Evolutionary conservation across 768 basidiomycete species (phyloP).

Genomic region (Baorangia bicolor): DNA sequence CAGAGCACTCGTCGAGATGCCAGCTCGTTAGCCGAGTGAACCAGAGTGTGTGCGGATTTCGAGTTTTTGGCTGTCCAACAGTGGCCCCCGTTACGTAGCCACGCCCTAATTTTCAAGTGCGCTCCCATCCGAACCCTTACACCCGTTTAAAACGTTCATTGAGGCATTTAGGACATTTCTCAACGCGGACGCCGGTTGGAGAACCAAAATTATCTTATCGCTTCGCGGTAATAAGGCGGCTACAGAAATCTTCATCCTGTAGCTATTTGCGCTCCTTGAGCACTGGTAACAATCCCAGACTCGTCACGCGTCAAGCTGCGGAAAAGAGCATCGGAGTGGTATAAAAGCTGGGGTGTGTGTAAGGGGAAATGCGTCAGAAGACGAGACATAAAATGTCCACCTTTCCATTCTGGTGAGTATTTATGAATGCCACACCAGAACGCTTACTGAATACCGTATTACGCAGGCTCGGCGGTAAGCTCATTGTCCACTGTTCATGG

Average conservation of each 20-base stretch:
- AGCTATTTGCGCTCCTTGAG: constrained; percentile 14
- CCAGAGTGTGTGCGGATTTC: not conserved
- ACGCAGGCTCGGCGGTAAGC: constrained; percentile 61
- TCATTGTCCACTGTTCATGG: not conserved
- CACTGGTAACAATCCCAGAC: not conserved
- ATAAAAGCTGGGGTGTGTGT: constrained; percentile 20
- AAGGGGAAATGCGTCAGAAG: constrained; percentile 3
- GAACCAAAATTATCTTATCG: not conserved
- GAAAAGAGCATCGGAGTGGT: not conserved
- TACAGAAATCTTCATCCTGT: constrained; percentile 12
- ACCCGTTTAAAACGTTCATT: not conserved
- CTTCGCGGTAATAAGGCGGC: constrained; percentile 4
- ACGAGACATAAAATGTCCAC: constrained; percentile 22
- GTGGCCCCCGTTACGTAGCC: constrained; percentile 13
- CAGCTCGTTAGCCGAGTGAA: not conserved
- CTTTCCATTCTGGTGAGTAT: constrained; percentile 34
- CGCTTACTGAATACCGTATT: not conserved
- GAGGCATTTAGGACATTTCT: constrained; percentile 3
- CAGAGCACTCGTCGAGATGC: constrained; percentile 3
- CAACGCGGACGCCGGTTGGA: not conserved
- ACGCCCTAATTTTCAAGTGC: not conserved
- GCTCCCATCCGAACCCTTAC: not conserved
- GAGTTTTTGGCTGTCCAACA: not conserved
- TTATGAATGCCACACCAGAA: not conserved
- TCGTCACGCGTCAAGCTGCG: constrained; percentile 11